Base-by-base conservation (phyloP, 495 filamentous ascomycete genomes). In the Cercophora scortea region DNA sequence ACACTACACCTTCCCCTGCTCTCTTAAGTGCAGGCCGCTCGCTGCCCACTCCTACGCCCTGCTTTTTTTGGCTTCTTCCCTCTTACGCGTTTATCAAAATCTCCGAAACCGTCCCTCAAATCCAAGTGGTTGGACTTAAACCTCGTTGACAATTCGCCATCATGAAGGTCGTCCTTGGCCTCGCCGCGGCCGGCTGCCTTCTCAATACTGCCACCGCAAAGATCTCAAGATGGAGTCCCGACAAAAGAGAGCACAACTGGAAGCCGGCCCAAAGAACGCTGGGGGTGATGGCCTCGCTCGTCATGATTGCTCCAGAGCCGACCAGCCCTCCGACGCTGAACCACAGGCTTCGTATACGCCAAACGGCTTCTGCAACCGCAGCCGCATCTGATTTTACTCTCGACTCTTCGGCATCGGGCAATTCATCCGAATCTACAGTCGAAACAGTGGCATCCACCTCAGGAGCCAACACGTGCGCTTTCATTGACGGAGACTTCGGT, bases 401-500 rank as follows among this genome's bases (percentile, higher is more conserved):
- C 25, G 25, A 25, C 25, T 25, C 25, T 25, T 52, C 19, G 25
- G 7, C 48, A 8, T 38, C 36, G 3, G 51, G 59, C 18, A 25
- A 25, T 25, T 25, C 25, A 25, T 25, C 25, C 5, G 25, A 25
- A 5, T 25, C 25, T 25, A 25, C 25, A 25, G 2, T 2, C 25
- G 25, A 25, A 25, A 25, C 25, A 25, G 5, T 25, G 5, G 25
- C 25, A 25, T 25, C 25, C 25, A 25, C 25, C 25, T 25, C 25
- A 25, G 25, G 25, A 25, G 25, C 25, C 25, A 61, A 65, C 42
- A 66, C 63, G 1, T 66, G 63, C 40, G 63, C 46, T 15, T 66
- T 60, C 36, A 46, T 64, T 9, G 47, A 39, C 32, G 63, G 61
- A 7, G 50, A 41, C 1, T 16, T 8, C 9, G 44, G 63, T 66